Percentiles rank a stretch among this genome's conserved stretches.
Evolutionary conservation across 345 rosid species (phyloP).

Genomic region (Linum tenue): DNA sequence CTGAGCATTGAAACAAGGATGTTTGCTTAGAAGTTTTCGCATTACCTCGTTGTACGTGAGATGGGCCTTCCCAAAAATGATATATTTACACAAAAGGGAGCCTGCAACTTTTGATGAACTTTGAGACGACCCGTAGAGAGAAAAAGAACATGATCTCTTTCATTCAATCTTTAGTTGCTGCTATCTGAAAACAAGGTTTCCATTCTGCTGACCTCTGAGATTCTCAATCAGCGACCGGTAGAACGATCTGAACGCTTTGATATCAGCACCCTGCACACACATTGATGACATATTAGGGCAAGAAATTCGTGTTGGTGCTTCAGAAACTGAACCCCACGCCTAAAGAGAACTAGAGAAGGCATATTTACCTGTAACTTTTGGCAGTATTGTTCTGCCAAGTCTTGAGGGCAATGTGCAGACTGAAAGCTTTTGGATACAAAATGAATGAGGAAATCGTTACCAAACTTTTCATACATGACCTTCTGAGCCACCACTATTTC

Average conservation of each 20-base stretch:
- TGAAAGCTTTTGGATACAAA: constrained; percentile 51
- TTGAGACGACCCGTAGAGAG: too few species aligned
- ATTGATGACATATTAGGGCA: constrained; percentile 1
- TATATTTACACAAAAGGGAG: constrained; percentile 22
- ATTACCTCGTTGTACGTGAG: constrained; percentile 27
- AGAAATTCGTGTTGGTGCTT: neutral
- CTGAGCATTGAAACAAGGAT: too few species aligned
- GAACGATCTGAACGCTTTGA: constrained; percentile 52
- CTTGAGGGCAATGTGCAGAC: constrained; percentile 49
- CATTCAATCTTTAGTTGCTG: constrained; percentile 13
- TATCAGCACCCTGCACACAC: constrained; percentile 56
- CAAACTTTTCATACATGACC: constrained; percentile 89
- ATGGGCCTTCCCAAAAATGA: neutral
- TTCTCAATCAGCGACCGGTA: constrained; percentile 67
- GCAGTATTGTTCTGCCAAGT: constrained; percentile 67
- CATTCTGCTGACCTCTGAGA: constrained; percentile 65
- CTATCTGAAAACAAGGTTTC: constrained; percentile 78
- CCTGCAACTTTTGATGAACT: constrained; percentile 18
- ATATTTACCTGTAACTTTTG: constrained; percentile 75
- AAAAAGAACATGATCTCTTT: too few species aligned
- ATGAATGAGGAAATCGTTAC: constrained; percentile 56
- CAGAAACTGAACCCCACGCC: too few species aligned
- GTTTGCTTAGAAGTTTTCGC: too few species aligned
- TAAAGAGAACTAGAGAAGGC: neutral
- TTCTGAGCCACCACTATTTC: constrained; percentile 87